A percentile compares a stretch with the other conserved stretches of the same genome.
Evolutionary conservation across 139 green algal genomes (phyloP).

Genomic region (Asterochloris sp.): DNA sequence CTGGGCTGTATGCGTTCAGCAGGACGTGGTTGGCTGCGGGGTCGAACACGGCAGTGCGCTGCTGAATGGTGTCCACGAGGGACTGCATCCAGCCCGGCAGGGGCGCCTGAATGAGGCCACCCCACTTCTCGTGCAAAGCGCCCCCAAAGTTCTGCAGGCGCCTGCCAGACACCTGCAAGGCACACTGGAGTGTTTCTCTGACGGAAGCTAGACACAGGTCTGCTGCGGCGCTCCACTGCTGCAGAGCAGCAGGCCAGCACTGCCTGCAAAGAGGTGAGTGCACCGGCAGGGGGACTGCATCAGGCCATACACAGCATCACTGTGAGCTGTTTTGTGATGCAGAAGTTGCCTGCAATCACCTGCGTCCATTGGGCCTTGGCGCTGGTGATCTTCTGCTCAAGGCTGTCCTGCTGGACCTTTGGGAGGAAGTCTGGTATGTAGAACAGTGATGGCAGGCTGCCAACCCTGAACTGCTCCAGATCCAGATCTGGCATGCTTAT

Average conservation of each 20-base stretch:
- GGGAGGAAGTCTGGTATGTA: slow-evolving; percentile 48
- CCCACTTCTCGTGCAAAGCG: slow-evolving; percentile 45
- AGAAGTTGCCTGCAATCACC: slow-evolving; percentile 20
- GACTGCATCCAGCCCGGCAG: slow-evolving; percentile 52
- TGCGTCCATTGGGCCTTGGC: slow-evolving; percentile 47
- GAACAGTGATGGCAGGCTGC: not conserved
- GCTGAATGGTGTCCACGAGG: slow-evolving; percentile 28
- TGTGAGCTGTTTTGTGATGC: not conserved
- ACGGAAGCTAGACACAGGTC: not conserved
- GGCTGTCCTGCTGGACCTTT: slow-evolving; percentile 27
- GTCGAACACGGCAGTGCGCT: slow-evolving; percentile 13
- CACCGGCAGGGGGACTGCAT: no score
- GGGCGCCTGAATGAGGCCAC: slow-evolving; percentile 47
- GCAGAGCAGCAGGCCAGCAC: no score
- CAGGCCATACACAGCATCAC: no score
- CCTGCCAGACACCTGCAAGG: slow-evolving; percentile 51
- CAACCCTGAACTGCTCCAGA: no score
- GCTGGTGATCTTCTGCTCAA: slow-evolving; percentile 23
- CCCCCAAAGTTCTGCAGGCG: slow-evolving; percentile 60
- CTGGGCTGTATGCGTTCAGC: slow-evolving; percentile 59
- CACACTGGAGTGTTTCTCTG: not conserved
- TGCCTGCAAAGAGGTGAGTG: no score
- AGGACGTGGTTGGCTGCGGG: slow-evolving; percentile 61
- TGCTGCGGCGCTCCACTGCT: no score
- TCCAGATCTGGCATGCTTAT: no score